A percentile compares a stretch with the other conserved stretches of the same genome.
Conservation (phyloP, 2,329 filamentous ascomycete species). For the Colletotrichum tropicicola region DNA sequence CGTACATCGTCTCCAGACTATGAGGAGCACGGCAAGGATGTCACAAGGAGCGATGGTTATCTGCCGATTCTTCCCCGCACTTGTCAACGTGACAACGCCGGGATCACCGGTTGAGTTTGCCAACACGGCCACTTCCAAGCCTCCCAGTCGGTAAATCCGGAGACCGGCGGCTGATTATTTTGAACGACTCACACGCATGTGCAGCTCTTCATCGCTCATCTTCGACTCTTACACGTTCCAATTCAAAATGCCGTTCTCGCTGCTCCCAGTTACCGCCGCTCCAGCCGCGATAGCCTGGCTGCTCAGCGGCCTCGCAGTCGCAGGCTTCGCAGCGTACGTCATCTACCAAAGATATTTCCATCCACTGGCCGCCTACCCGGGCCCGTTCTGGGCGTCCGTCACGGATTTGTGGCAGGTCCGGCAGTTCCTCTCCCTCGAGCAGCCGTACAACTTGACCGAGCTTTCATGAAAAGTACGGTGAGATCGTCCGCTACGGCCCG, state of each 20-base stretch:
- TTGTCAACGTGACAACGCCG: not conserved
- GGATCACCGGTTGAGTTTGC: not conserved
- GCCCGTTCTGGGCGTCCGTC: conserved; percentile 13
- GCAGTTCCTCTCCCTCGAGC: conserved; percentile 10
- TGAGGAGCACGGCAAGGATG: not conserved
- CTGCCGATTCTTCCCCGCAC: not conserved
- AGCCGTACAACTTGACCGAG: conserved; percentile 13
- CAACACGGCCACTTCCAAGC: no score
- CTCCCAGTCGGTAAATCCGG: no score
- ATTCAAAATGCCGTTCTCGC: not conserved
- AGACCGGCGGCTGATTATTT: no score
- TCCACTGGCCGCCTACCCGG: conserved; percentile 1
- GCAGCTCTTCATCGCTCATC: no score
- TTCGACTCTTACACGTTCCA: no score
- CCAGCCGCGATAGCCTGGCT: not conserved
- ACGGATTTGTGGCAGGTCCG: conserved; percentile 18
- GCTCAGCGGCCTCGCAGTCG: not conserved
- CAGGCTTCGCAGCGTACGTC: not conserved
- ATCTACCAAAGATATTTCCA: conserved; percentile 15
- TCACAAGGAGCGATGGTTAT: not conserved
- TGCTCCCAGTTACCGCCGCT: not conserved
- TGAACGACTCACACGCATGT: no score
- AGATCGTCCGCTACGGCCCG: conserved; percentile 13
- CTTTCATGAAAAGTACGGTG: conserved; percentile 3
- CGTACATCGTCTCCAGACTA: no score